These are phyloP conservation scores for Themeda triandra DNA, from an alignment of 176 grass and related monocot species.

Conservation along the genomic window DNA sequence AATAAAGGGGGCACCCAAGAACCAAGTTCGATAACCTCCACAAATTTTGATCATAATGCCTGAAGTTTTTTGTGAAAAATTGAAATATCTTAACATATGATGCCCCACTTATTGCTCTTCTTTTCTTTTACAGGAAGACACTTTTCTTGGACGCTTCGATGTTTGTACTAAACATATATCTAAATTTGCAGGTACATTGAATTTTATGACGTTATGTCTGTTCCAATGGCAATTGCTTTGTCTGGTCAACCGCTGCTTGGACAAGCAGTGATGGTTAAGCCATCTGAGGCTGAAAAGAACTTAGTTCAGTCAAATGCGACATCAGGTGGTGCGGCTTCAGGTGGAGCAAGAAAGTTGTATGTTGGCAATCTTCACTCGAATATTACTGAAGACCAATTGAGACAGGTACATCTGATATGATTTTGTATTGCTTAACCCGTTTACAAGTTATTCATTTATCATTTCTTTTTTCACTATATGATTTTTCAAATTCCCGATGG, in stretches of 20 bases:
- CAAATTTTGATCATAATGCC: slow-evolving; percentile 42
- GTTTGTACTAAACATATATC: slow-evolving; percentile 26
- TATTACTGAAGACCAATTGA: slow-evolving; percentile 89
- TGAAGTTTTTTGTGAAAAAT: slow-evolving; percentile 22
- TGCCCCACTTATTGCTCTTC: slow-evolving; percentile 39
- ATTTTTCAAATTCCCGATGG: neutral
- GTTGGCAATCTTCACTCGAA: slow-evolving; percentile 96
- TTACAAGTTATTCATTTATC: neutral
- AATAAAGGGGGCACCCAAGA: slow-evolving; percentile 49
- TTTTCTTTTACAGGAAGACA: slow-evolving; percentile 23
- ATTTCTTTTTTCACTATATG: neutral
- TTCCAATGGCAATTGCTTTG: slow-evolving; percentile 97
- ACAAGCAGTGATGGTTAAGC: slow-evolving; percentile 96
- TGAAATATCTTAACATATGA: slow-evolving; percentile 66
- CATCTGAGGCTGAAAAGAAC: slow-evolving; percentile 98
- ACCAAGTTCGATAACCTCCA: slow-evolving; percentile 42
- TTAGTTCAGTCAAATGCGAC: slow-evolving; percentile 77
- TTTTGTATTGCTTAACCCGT: neutral
- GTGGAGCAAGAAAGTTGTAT: slow-evolving; percentile 89
- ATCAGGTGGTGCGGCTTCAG: slow-evolving; percentile 62
- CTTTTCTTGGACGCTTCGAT: slow-evolving; percentile 9
- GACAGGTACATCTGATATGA: slow-evolving; percentile 53
- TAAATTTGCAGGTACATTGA: slow-evolving; percentile 86
- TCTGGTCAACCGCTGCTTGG: slow-evolving; percentile 77
- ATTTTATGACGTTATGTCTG: slow-evolving; percentile 98